These are phyloP conservation scores for Persicaria maculosa DNA, from an alignment of 148 eudicot species.

Conservation along the genomic window DNA sequence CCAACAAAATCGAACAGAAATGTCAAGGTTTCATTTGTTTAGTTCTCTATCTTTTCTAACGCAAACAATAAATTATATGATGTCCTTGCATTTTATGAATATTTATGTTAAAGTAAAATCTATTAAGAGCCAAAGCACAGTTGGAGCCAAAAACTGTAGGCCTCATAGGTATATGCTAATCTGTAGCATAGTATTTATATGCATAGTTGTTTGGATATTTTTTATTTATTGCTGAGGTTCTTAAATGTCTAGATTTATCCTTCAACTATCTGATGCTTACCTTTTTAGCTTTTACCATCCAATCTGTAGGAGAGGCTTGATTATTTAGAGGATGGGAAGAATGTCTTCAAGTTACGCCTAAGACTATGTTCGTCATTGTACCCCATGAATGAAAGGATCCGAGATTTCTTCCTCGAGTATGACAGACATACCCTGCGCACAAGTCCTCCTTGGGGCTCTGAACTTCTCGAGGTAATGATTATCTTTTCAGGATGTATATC, in stretches of 20 bases:
- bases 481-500: background rate
- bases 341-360: constrained; percentile 68
- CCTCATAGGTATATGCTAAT: background rate
- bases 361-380: constrained; percentile 89
- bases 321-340: constrained; percentile 94
- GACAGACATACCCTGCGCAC: constrained; percentile 96
- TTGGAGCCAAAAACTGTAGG: background rate
- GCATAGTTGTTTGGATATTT: background rate
- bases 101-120: background rate
- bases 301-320: constrained; percentile 72
- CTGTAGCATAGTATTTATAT: background rate
- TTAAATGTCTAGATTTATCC: background rate
- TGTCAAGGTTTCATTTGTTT: background rate
- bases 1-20: no score
- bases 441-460: constrained; percentile 99
- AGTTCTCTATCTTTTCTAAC: background rate
- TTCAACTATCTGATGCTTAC: background rate
- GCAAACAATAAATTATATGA: background rate
- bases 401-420: constrained; percentile 96
- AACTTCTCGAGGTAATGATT: constrained; percentile 83
- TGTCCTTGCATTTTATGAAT: background rate
- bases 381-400: constrained; percentile 84
- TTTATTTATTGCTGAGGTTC: background rate
- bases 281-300: background rate
- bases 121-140: background rate